Evolutionary conservation across 441 rosid genomes (phyloP), one percentile per base, ranked within the genome.

Genomic region (Melastoma candidum): DNA sequence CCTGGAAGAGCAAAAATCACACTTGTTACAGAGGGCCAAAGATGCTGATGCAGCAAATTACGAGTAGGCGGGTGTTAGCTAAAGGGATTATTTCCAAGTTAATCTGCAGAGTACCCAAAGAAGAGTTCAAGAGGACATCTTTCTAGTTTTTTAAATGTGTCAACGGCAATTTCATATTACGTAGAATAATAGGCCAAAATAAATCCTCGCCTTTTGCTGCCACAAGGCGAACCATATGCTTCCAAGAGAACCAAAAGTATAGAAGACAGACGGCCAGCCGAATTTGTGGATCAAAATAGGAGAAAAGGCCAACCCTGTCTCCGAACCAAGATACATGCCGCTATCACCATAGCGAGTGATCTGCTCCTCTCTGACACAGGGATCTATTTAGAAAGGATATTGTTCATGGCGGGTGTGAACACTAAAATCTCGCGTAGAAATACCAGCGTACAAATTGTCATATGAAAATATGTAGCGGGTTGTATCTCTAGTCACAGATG

Each of bases 281-380:
- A 17, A 17, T 17, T 17, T 17, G 22, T 17, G 22, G 22, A 17
- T 92, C 63, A 92, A 80, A 68, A 71, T n/a, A 26, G 98, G 98
- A 55, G 98, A 92, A 71, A 82, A 26, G 3, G 73, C 98, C 74
- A 92, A 72, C 62, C 98, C 96, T 13, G 82, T 82, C 53, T 87
- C 98, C 65, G 98, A 92, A 65, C 98, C 98, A 55, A 92, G 95
- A 75, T 92, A 87, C 98, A 92, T 92, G 74, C 98, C 98, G 57
- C 98, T 92, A 49, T 92, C 54, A 92, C 98, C 2, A 87, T 68
- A 27, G 98, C 87, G 63, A 87, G 93, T 14, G 98, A 85, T 68
- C 96, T 79, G 81, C 98, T 92, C 77, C 98, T 83, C 73, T 17
- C 22, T 17, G 22, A 17, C 22, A 17, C 22, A 17, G 22, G 22